Evolutionary conservation across 106 monocot genomes (phyloP).

Genomic region (Acanthochlamys bracteata): DNA sequence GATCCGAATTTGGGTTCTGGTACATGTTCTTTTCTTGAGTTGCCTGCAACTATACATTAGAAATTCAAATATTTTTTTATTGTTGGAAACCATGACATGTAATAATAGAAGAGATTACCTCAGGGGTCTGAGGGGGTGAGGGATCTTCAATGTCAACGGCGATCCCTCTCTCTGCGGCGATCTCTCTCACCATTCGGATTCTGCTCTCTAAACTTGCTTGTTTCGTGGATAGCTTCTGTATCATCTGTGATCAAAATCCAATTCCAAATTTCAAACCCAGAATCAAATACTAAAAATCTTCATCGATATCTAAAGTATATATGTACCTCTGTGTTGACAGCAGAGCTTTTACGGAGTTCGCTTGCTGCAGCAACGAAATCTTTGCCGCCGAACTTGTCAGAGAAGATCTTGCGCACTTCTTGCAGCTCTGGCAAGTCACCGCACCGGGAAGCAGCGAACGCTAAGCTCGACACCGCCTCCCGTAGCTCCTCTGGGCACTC

Average conservation of each 20-base stretch:
- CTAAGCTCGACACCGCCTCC: conserved; percentile 53
- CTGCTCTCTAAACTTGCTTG: conserved; percentile 47
- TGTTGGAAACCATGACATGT: not conserved
- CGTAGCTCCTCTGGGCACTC: conserved; percentile 77
- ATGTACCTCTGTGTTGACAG: conserved; percentile 48
- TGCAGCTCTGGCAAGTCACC: conserved; percentile 67
- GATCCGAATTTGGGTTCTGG: not conserved
- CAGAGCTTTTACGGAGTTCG: conserved; percentile 42
- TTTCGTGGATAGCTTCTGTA: conserved; percentile 59
- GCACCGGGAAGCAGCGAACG: conserved; percentile 52
- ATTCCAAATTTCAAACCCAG: not conserved
- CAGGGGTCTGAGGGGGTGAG: conserved; percentile 9
- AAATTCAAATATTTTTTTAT: not conserved
- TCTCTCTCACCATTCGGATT: conserved; percentile 42
- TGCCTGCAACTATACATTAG: not conserved
- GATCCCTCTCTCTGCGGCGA: conserved; percentile 62
- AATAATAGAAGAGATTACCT: too few relatives aligned
- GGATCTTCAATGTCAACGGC: conserved; percentile 22
- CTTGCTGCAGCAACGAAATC: conserved; percentile 50
- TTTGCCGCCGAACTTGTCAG: conserved; percentile 48
- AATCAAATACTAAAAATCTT: not conserved
- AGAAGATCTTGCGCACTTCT: conserved; percentile 41
- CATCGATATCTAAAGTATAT: not conserved
- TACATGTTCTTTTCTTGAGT: not conserved
- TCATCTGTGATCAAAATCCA: conserved; percentile 27